These are phyloP conservation scores for Canavalia gladiata DNA, from an alignment of 306 rosid genomes.

Conservation along the genomic window DNA sequence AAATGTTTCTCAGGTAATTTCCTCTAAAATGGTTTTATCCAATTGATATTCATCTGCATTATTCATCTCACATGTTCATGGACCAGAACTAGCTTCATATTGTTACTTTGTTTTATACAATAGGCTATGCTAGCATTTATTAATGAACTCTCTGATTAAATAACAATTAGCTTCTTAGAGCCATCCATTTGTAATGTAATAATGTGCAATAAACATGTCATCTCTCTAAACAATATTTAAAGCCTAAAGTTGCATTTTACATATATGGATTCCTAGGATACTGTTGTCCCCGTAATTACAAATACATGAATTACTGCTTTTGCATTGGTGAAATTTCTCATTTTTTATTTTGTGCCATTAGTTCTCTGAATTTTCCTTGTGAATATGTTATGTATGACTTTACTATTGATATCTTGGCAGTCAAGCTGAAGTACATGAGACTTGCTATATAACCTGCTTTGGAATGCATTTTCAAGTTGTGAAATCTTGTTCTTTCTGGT, in stretches of 20 bases:
- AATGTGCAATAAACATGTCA: background rate
- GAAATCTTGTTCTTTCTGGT: slow-evolving; percentile 23
- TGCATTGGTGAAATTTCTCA: background rate
- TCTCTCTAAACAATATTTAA: slow-evolving; percentile 27
- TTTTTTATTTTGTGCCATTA: background rate
- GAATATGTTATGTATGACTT: background rate
- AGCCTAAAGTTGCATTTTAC: background rate
- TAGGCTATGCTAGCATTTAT: slow-evolving; percentile 9
- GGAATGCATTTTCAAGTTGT: slow-evolving; percentile 1
- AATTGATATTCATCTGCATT: background rate
- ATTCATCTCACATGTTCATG: slow-evolving; percentile 28
- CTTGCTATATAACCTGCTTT: background rate
- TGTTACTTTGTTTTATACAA: background rate
- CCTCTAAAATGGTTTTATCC: background rate
- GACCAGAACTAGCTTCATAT: slow-evolving; percentile 7
- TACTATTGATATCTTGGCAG: background rate
- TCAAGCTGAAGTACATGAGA: background rate
- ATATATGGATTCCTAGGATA: background rate
- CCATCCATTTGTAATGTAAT: slow-evolving; percentile 11
- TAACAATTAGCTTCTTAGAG: slow-evolving; percentile 20
- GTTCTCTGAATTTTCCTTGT: slow-evolving; percentile 32
- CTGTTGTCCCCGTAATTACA: background rate
- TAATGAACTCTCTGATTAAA: slow-evolving; percentile 3
- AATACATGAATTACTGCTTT: slow-evolving; percentile 11
- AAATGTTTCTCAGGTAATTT: slow-evolving; percentile 9